Evolutionary conservation across 108 stramenopile species (phyloP).

Genomic region (Pelagomonas calceolata): DNA sequence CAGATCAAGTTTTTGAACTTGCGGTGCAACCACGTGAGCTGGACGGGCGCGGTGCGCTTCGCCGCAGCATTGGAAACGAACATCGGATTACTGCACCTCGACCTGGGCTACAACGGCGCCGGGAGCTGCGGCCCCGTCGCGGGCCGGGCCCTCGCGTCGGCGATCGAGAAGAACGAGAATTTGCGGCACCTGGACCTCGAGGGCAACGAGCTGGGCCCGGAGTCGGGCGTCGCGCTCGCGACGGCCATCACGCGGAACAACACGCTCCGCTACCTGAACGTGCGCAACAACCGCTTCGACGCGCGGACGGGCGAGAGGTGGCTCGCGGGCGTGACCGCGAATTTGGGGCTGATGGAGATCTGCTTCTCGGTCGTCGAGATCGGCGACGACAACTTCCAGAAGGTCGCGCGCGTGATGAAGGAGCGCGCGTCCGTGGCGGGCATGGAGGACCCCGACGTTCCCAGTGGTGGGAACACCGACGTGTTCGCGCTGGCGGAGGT

Average conservation of each 20-base stretch:
- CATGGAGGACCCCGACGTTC: too few species aligned
- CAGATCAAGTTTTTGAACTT: constrained; percentile 3
- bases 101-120: background rate
- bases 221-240: constrained; percentile 7
- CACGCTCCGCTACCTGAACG: constrained; percentile 2
- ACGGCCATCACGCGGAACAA: constrained; percentile 5
- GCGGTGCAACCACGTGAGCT: background rate
- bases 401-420: background rate
- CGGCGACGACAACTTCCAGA: background rate
- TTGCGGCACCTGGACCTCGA: constrained; percentile 4
- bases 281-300: constrained; percentile 6
- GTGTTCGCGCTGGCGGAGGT: too few species aligned
- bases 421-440: background rate
- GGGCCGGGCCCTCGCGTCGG: background rate
- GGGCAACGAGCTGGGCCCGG: constrained; percentile 8
- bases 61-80: background rate
- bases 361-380: background rate
- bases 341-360: background rate
- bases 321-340: background rate
- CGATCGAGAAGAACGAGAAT: constrained; percentile 3
- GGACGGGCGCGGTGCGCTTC: background rate
- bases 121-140: background rate
- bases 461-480: too few species aligned
- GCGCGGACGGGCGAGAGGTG: constrained; percentile 5
- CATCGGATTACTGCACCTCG: background rate